These are phyloP conservation scores for Solanum ossicruentum DNA, from an alignment of 257 asterid species.

Conservation along the genomic window DNA sequence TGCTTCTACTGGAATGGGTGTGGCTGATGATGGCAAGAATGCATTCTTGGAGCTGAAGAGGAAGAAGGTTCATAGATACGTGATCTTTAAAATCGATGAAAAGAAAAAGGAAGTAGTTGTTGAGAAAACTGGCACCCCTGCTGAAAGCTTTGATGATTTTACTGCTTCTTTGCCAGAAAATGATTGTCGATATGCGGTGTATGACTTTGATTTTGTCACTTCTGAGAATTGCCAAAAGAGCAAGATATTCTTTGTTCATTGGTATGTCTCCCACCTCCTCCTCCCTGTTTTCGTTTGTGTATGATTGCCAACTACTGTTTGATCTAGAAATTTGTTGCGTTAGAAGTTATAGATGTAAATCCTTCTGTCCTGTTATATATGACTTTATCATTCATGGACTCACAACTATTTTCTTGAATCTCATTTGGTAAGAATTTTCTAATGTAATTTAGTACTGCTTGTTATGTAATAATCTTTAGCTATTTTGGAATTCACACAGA, in stretches of 20 bases:
- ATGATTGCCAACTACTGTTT: not conserved
- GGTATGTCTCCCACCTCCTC: constrained; percentile 14
- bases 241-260: constrained; percentile 74
- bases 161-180: constrained; percentile 47
- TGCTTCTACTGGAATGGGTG: constrained; percentile 50
- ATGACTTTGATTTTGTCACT: constrained; percentile 59
- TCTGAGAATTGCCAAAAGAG: constrained; percentile 63
- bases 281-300: constrained; percentile 5
- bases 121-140: constrained; percentile 47
- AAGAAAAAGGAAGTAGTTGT: constrained; percentile 49
- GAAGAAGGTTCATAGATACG: constrained; percentile 49
- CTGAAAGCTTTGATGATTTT: constrained; percentile 41
- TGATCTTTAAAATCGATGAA: constrained; percentile 59
- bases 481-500: not conserved
- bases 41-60: constrained; percentile 50
- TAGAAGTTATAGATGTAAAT: not conserved
- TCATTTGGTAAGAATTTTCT: not conserved
- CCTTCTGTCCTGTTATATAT: not conserved
- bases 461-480: not conserved
- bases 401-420: not conserved
- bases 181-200: constrained; percentile 56
- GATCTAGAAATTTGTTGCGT: not conserved
- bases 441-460: not conserved
- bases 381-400: not conserved
- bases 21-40: constrained; percentile 40